These are phyloP conservation scores for Cladochytrium tenue DNA, from an alignment of 371 early-diverging fungal species.

Conservation along the genomic window DNA sequence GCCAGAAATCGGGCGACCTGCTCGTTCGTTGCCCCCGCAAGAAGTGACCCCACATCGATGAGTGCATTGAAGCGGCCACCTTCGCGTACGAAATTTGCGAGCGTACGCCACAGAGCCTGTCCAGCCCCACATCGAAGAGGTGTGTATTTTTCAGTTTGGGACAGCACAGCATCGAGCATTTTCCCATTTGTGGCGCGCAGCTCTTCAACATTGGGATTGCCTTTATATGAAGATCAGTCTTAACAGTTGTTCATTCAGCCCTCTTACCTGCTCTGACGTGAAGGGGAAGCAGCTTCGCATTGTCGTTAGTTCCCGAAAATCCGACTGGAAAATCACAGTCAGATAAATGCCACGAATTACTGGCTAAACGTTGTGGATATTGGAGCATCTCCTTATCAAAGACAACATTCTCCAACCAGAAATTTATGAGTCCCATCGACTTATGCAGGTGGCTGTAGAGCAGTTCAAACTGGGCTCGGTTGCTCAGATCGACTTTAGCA, in stretches of 20 bases:
- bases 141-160: neutral
- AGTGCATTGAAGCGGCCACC: neutral
- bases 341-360: slow-evolving; percentile 15
- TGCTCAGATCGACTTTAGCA: slow-evolving; percentile 14
- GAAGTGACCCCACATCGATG: slow-evolving; percentile 15
- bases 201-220: slow-evolving; percentile 3
- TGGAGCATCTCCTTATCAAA: slow-evolving; percentile 10
- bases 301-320: slow-evolving; percentile 21
- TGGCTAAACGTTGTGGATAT: slow-evolving; percentile 7
- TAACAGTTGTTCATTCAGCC: no score
- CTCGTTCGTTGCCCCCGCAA: slow-evolving; percentile 13
- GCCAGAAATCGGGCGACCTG: slow-evolving; percentile 3
- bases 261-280: no score
- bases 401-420: slow-evolving; percentile 19
- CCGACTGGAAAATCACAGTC: neutral
- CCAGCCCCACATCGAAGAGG: neutral
- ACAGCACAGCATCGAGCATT: slow-evolving; percentile 10
- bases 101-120: neutral
- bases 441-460: neutral
- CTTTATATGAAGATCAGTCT: no score
- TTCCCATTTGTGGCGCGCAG: slow-evolving; percentile 13
- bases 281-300: slow-evolving; percentile 3
- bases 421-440: slow-evolving; percentile 13
- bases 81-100: neutral
- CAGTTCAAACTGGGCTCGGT: slow-evolving; percentile 5